These are phyloP conservation scores for Pseudozyma hubeiensis DNA, from an alignment of 1,284 basidiomycete genomes.

Conservation along the genomic window DNA sequence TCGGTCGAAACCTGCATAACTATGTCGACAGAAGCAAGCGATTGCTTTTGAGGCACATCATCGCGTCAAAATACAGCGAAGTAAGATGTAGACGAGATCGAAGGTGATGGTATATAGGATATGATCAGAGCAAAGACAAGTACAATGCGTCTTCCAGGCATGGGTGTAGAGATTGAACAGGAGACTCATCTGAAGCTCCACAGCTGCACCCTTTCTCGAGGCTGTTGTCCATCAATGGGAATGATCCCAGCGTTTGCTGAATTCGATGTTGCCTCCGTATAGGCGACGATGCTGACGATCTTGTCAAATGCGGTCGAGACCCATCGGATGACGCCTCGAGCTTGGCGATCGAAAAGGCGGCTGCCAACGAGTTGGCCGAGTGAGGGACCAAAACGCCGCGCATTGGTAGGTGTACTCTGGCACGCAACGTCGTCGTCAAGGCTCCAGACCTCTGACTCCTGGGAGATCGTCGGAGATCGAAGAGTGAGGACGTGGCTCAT, in stretches of 20 bases:
- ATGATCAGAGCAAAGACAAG: no score
- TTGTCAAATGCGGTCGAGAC: conserved; percentile 53
- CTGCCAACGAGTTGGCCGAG: conserved; percentile 27
- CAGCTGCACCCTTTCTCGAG: conserved; percentile 45
- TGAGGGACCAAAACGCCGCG: conserved; percentile 6
- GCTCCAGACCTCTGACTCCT: neutral
- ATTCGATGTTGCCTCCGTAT: neutral
- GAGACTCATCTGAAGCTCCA: conserved; percentile 45
- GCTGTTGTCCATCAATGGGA: neutral
- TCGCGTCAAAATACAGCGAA: no score
- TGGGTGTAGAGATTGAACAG: no score
- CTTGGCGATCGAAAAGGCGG: conserved; percentile 17
- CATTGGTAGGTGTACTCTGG: neutral
- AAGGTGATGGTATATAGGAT: no score
- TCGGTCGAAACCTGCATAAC: no score
- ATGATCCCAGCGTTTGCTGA: neutral
- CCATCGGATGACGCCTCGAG: conserved; percentile 30
- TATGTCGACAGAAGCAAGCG: no score
- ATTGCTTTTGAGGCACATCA: no score
- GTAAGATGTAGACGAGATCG: no score
- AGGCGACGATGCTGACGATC: conserved; percentile 45
- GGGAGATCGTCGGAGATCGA: conserved; percentile 10
- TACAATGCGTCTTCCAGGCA: no score
- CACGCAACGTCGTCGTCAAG: neutral
- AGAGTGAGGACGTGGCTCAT: conserved; percentile 44